Evolutionary conservation across 257 asterid genomes (phyloP).

Genomic region (Nicotiana otophora): DNA sequence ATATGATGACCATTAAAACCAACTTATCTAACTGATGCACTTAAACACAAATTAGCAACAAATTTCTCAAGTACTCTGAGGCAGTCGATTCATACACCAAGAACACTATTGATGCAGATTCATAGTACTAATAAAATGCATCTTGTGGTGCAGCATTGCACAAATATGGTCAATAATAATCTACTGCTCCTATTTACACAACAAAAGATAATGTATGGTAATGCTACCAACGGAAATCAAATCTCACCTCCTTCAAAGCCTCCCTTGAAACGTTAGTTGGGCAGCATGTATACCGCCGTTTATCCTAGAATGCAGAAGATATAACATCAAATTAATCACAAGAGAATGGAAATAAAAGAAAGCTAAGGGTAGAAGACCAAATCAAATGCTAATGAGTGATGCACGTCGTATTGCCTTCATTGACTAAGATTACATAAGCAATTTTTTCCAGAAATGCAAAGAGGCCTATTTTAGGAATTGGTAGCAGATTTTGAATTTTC

Average conservation of each 20-base stretch:
- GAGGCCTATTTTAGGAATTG: not conserved
- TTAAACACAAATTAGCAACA: not conserved
- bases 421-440: not conserved
- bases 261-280: constrained; percentile 60
- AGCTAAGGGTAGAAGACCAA: not conserved
- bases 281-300: constrained; percentile 98
- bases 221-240: not conserved
- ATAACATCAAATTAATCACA: constrained; percentile 4
- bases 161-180: not conserved
- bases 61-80: not conserved
- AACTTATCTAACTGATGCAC: no score
- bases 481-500: not conserved
- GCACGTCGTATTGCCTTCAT: not conserved
- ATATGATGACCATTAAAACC: no score
- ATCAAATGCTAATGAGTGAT: not conserved
- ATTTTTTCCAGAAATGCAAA: not conserved
- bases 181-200: not conserved
- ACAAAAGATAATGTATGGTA: not conserved
- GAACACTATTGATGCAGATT: not conserved
- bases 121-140: not conserved
- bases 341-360: constrained; percentile 1
- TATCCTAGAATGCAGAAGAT: constrained; percentile 43
- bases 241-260: constrained; percentile 54
- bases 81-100: not conserved
- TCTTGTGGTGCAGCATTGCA: not conserved